Evolutionary conservation across 176 grass and related monocot species (phyloP), one percentile per base, ranked within the genome.

Genomic region (Carex kokanica): DNA sequence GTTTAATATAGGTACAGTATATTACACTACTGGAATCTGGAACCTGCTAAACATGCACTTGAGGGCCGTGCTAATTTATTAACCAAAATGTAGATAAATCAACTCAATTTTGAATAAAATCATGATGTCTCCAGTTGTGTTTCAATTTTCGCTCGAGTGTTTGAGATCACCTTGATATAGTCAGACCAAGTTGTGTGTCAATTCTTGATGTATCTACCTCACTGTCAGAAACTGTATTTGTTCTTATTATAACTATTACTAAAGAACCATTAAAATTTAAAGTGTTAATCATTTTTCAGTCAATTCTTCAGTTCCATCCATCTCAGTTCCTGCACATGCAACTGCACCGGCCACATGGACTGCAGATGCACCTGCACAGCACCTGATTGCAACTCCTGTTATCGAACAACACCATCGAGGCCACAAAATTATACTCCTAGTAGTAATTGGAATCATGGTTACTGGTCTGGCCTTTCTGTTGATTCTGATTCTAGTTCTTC

Each of bases 401-500:
- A 91, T 49, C 29, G 31, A 78, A 69, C 71, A 88, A 65, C 78
- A 90, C 86, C 95, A 91, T 69, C 88, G 0, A 80, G 83, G 82
- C 52, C 89, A 86, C 83, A 91, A 87, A 75, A 73, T 87, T 81
- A 79, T 83, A 31, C 78, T 94, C 31, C 84, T 90, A 85, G 77
- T 90, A 70, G 56, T 62, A 71, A 88, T 94, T 75, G 95, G 95
- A 73, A 87, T 90, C 32, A 86, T 91, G 63, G 84, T 98, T 86
- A 93, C 86, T 85, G 90, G 90, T 81, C 62, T 93, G 34, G 86
- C 92, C 13, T 21, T 93, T 88, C 70, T 92, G 78, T 78, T 98
- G 55, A 61, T 98, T 71, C 47, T 98, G 66, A 86, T 94, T 72
- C 43, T 98, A 81, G 85, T 94, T 84, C 73, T 98, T 71, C 90